Conservation (phyloP, 495 filamentous ascomycete genomes). For the Xylaria castorea region DNA sequence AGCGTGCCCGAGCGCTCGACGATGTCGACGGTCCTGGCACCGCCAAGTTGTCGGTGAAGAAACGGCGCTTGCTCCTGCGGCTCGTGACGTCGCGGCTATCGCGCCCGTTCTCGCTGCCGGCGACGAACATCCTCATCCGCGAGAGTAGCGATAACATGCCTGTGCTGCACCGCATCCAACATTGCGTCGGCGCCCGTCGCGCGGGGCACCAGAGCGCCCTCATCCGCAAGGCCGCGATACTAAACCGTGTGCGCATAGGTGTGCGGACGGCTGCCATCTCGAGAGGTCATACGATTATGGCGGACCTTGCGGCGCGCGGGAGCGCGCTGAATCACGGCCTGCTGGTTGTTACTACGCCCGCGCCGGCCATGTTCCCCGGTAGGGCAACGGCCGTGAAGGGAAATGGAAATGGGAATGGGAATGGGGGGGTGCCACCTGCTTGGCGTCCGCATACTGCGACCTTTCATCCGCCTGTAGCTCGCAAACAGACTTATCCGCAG, state of each 20-base stretch:
- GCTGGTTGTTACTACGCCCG: conserved; percentile 35
- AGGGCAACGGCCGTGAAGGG: neutral
- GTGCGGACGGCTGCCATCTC: conserved; percentile 41
- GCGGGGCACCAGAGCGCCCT: conserved; percentile 36
- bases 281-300: conserved; percentile 35
- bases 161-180: conserved; percentile 60
- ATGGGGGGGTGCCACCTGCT: conserved; percentile 21
- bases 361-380: conserved; percentile 24
- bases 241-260: conserved; percentile 57
- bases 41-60: conserved; percentile 62
- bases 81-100: conserved; percentile 74
- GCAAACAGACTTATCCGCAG: neutral
- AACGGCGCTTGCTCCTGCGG: conserved; percentile 66
- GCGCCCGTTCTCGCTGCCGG: conserved; percentile 69
- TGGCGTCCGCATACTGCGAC: conserved; percentile 36
- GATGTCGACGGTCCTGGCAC: conserved; percentile 69
- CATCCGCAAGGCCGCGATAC: conserved; percentile 62
- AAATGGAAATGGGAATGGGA: neutral
- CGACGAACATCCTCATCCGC: conserved; percentile 71
- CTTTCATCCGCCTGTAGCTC: conserved; percentile 25
- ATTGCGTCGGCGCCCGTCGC: conserved; percentile 34
- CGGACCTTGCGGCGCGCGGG: conserved; percentile 34
- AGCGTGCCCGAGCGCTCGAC: conserved; percentile 63
- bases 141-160: conserved; percentile 54
- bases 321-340: conserved; percentile 37